phyloP scores from a whole-genome alignment of 2,329 filamentous ascomycete genomes.

The Claviceps quebecensis region DNA sequence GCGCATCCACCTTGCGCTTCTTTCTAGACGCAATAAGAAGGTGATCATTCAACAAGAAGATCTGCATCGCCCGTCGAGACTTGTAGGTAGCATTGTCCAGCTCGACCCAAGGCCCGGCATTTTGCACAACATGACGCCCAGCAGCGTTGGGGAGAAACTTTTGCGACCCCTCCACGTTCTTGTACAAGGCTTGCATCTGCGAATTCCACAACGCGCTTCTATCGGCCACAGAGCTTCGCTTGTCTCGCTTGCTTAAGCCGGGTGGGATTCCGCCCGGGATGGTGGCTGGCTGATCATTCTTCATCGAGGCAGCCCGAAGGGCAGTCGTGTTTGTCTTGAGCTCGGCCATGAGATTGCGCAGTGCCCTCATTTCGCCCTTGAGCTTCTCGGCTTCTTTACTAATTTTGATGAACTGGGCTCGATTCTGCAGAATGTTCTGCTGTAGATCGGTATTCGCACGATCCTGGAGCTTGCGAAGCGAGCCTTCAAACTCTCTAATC shows the following conservation, averaged over 20 bases:
- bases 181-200: conserved; percentile 69
- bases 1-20: conserved; percentile 71
- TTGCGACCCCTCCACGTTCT: conserved; percentile 93
- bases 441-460: conserved; percentile 75
- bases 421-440: conserved; percentile 91
- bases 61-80: conserved; percentile 72
- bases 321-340: conserved; percentile 66
- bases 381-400: conserved; percentile 98
- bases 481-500: conserved; percentile 67
- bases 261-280: conserved; percentile 37
- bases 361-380: conserved; percentile 85
- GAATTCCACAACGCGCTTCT: conserved; percentile 53
- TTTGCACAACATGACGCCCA: conserved; percentile 86
- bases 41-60: conserved; percentile 90
- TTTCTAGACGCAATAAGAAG: conserved; percentile 82
- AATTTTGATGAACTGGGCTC: conserved; percentile 97
- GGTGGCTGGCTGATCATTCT: conserved; percentile 31
- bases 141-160: conserved; percentile 86
- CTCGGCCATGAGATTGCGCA: conserved; percentile 84
- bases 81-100: conserved; percentile 97
- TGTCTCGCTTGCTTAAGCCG: conserved; percentile 55
- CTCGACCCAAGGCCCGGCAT: conserved; percentile 89
- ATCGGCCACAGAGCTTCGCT: conserved; percentile 75
- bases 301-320: conserved; percentile 44
- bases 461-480: conserved; percentile 61